These are phyloP conservation scores for Alternaria panax DNA, from an alignment of 2,329 filamentous ascomycete genomes.

Conservation along the genomic window DNA sequence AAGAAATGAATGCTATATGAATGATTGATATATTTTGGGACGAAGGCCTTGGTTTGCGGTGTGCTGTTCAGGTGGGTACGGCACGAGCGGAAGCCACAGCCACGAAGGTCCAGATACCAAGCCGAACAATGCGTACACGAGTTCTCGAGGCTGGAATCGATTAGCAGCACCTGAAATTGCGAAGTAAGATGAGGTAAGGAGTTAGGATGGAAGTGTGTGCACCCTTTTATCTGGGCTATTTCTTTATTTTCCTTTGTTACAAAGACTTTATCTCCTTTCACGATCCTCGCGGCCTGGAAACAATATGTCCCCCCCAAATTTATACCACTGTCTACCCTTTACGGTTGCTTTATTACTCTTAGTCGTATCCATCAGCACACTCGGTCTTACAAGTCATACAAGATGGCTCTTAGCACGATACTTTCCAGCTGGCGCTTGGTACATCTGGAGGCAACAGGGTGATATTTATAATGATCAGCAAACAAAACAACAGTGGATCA, in stretches of 20 bases:
- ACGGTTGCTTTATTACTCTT: not conserved
- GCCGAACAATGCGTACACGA: not conserved
- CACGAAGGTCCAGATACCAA: not conserved
- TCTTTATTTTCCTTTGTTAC: not conserved
- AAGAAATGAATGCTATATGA: not conserved
- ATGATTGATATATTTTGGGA: not conserved
- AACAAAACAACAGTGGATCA: not conserved
- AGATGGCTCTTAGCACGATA: not conserved
- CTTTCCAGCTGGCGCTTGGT: not conserved
- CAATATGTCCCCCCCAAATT: not conserved
- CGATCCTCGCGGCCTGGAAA: not conserved
- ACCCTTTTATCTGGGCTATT: not conserved
- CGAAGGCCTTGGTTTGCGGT: not conserved
- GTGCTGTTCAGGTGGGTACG: not conserved
- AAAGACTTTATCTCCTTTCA: not conserved
- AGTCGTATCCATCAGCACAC: not conserved
- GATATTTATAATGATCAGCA: not conserved
- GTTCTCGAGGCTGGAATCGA: not conserved
- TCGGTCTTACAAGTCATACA: conserved; percentile 1
- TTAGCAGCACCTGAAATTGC: not conserved
- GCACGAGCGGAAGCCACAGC: not conserved
- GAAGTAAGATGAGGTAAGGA: not conserved
- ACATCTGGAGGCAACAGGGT: not conserved
- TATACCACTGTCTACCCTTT: not conserved
- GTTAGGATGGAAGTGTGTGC: too few species aligned